phyloP scores from a whole-genome alignment of 179 eudicot species.

The Carnegiea gigantea region DNA sequence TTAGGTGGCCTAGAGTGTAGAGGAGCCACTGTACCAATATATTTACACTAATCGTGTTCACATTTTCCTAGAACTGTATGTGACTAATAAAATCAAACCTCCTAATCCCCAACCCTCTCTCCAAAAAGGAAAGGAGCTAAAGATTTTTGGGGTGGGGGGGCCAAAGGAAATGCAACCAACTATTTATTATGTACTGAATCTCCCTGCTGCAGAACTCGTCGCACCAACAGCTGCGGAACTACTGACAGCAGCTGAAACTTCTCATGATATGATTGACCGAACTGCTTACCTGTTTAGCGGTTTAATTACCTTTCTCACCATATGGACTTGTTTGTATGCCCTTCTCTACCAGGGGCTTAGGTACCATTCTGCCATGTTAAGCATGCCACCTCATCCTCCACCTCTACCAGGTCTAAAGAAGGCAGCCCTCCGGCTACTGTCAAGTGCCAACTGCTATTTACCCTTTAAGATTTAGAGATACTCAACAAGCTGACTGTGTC shows the following conservation, averaged over 20 bases:
- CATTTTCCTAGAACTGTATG: neutral
- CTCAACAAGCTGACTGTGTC: slow-evolving; percentile 5
- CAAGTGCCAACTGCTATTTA: slow-evolving; percentile 15
- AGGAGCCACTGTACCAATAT: neutral
- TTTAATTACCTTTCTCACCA: neutral
- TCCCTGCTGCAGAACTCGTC: slow-evolving; percentile 4
- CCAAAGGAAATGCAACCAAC: neutral
- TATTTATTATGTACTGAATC: slow-evolving; percentile 12
- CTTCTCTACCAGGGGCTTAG: neutral
- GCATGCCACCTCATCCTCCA: neutral
- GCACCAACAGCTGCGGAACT: neutral
- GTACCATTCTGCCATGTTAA: neutral
- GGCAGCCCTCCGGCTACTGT: slow-evolving; percentile 10
- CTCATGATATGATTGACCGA: neutral
- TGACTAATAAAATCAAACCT: neutral
- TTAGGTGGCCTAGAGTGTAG: neutral
- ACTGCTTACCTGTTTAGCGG: neutral
- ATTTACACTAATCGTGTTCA: neutral
- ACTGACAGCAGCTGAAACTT: neutral
- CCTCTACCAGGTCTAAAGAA: slow-evolving; percentile 15
- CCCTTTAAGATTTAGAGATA: neutral
- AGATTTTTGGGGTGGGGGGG: no score
- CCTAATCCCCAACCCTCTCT: neutral
- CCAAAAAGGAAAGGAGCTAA: neutral
- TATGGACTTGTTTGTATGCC: neutral